Conservation (phyloP, 768 basidiomycete species). For the Phlegmacium glaucopus region DNA sequence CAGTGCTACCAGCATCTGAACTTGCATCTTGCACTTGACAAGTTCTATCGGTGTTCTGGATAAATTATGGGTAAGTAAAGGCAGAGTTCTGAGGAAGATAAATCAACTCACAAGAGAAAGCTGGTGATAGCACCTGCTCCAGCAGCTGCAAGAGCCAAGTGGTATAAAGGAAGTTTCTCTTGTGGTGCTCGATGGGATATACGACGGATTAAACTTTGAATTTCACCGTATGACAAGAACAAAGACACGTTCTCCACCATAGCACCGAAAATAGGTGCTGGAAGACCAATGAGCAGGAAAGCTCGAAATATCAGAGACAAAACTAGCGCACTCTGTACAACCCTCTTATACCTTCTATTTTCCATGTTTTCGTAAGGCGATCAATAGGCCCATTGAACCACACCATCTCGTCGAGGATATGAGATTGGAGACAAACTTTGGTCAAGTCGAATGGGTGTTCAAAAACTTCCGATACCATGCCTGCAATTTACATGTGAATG, state of each 20-base stretch:
- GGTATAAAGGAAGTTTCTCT: slow-evolving; percentile 55
- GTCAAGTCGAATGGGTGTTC: slow-evolving; percentile 93
- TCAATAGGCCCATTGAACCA: slow-evolving; percentile 86
- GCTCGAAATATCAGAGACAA: not conserved
- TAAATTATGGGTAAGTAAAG: not conserved
- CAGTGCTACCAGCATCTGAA: slow-evolving; percentile 26
- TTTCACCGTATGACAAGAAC: slow-evolving; percentile 82
- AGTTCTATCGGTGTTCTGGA: slow-evolving; percentile 35
- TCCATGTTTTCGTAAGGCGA: slow-evolving; percentile 81
- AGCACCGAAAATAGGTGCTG: slow-evolving; percentile 90
- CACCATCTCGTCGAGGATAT: slow-evolving; percentile 66
- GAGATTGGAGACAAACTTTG: slow-evolving; percentile 88
- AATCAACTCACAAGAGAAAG: slow-evolving; percentile 71
- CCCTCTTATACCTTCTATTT: slow-evolving; percentile 77
- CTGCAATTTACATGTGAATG: slow-evolving; percentile 53
- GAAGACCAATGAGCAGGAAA: slow-evolving; percentile 36
- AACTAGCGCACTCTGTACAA: slow-evolving; percentile 73
- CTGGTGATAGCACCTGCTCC: slow-evolving; percentile 86
- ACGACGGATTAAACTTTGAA: slow-evolving; percentile 59
- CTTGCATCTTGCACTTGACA: slow-evolving; percentile 38
- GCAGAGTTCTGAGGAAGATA: not conserved
- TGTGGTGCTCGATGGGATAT: slow-evolving; percentile 28
- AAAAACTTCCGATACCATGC: slow-evolving; percentile 82
- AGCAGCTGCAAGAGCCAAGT: slow-evolving; percentile 79
- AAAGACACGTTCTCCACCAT: slow-evolving; percentile 92